Conservation (phyloP, 2,329 filamentous ascomycete species). For the Colletotrichum scovillei region DNA sequence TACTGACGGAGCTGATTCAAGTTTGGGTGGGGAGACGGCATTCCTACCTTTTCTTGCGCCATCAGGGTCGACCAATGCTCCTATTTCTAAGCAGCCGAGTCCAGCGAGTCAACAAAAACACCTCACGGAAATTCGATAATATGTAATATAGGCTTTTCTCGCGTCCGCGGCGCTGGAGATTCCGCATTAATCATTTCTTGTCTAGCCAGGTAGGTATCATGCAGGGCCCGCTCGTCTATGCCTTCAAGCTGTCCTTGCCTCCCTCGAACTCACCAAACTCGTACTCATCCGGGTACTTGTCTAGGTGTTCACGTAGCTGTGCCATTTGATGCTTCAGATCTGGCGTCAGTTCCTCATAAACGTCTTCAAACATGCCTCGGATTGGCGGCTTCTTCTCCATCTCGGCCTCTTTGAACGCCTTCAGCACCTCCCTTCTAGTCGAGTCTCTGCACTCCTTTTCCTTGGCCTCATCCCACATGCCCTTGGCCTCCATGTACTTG, state of each 20-base stretch:
- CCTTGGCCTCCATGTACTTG: slow-evolving; percentile 89
- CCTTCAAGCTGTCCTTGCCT: slow-evolving; percentile 72
- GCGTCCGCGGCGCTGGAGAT: not conserved
- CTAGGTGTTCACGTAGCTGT: slow-evolving; percentile 80
- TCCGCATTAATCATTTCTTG: not conserved
- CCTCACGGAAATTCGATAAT: not conserved
- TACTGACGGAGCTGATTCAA: slow-evolving; percentile 20
- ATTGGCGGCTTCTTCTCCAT: slow-evolving; percentile 83
- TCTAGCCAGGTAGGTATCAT: slow-evolving; percentile 12
- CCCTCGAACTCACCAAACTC: slow-evolving; percentile 82
- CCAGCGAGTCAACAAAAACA: not conserved
- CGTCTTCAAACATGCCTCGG: slow-evolving; percentile 81
- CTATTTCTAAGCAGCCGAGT: slow-evolving; percentile 18
- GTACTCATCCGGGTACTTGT: slow-evolving; percentile 93
- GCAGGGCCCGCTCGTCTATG: slow-evolving; percentile 31
- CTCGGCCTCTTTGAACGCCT: slow-evolving; percentile 86
- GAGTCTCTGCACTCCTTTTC: slow-evolving; percentile 78
- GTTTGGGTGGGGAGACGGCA: slow-evolving; percentile 6
- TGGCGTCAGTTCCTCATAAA: slow-evolving; percentile 89
- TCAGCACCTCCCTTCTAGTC: slow-evolving; percentile 80
- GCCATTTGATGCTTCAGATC: slow-evolving; percentile 78
- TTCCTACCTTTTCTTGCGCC: slow-evolving; percentile 19
- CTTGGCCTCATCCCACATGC: slow-evolving; percentile 85
- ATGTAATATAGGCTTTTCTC: not conserved
- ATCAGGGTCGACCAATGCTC: slow-evolving; percentile 8